These are phyloP conservation scores for Narthecium ossifragum DNA, from an alignment of 106 monocot genomes.

Conservation along the genomic window DNA sequence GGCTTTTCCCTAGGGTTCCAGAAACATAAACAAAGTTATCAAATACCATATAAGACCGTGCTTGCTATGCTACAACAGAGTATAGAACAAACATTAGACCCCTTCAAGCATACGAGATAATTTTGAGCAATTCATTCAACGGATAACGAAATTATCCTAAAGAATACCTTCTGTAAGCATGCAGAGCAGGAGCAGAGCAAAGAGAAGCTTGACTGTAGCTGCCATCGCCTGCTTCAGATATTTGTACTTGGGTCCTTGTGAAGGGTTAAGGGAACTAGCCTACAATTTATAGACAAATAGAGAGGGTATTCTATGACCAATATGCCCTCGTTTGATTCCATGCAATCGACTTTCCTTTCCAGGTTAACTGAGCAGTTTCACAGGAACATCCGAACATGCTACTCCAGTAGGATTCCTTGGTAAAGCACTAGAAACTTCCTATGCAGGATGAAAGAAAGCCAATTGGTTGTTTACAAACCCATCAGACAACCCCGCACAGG, in stretches of 20 bases:
- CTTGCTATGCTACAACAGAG: not conserved
- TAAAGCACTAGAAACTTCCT: too few relatives aligned
- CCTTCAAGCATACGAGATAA: too few relatives aligned
- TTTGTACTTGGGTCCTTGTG: not conserved
- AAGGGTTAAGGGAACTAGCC: not conserved
- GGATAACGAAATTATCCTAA: not conserved
- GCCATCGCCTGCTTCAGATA: slow-evolving; percentile 1
- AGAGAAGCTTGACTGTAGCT: slow-evolving; percentile 12
- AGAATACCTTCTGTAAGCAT: slow-evolving; percentile 3
- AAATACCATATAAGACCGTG: not conserved
- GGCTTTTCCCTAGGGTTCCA: not conserved
- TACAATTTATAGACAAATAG: not conserved
- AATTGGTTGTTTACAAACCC: too few relatives aligned
- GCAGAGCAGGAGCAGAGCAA: not conserved
- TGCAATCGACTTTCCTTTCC: not conserved
- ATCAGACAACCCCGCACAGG: too few relatives aligned
- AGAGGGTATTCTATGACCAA: not conserved
- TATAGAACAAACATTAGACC: too few relatives aligned
- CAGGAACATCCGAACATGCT: not conserved
- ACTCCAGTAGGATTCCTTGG: not conserved
- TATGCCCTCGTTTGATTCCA: not conserved
- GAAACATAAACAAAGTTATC: not conserved
- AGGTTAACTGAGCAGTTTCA: not conserved
- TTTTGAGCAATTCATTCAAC: not conserved
- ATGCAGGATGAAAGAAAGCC: too few relatives aligned